phyloP scores from a whole-genome alignment of 495 filamentous ascomycete species.

The Aspergillus panamensis region DNA sequence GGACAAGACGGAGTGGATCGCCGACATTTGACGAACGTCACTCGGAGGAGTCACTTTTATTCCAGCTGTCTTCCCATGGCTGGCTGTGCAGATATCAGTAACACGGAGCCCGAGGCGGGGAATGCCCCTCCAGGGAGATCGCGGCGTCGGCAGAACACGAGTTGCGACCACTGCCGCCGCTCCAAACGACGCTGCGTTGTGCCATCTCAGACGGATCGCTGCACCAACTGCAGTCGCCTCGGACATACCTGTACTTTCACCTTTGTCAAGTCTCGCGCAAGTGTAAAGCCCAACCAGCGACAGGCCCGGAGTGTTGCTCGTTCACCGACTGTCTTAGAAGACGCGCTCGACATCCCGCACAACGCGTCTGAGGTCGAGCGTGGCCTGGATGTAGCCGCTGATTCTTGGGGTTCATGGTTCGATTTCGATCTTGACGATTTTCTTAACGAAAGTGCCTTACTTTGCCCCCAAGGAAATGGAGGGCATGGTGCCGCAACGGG shows the following conservation, averaged over 20 bases:
- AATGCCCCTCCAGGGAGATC: slow-evolving; percentile 2
- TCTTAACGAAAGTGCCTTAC: background rate
- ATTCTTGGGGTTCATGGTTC: background rate
- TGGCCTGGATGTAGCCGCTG: background rate
- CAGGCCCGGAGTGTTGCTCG: background rate
- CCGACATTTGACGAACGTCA: no score
- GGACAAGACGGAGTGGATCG: no score
- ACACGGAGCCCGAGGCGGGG: background rate
- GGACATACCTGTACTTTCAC: slow-evolving; percentile 27
- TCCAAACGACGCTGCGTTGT: slow-evolving; percentile 29
- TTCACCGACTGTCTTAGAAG: background rate
- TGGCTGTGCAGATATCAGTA: no score
- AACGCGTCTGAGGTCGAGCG: background rate
- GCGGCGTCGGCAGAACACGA: slow-evolving; percentile 27
- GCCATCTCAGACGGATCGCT: background rate
- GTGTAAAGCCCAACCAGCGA: background rate
- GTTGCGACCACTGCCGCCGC: slow-evolving; percentile 28
- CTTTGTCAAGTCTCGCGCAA: slow-evolving; percentile 17
- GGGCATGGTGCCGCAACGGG: background rate
- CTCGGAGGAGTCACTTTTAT: no score
- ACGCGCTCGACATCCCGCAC: background rate
- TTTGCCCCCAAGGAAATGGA: background rate
- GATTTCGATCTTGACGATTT: background rate
- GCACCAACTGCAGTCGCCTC: slow-evolving; percentile 23
- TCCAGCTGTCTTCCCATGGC: no score